These are phyloP conservation scores for Stagonosporopsis chrysanthemi DNA, from an alignment of 2,329 filamentous ascomycete genomes.

Conservation along the genomic window DNA sequence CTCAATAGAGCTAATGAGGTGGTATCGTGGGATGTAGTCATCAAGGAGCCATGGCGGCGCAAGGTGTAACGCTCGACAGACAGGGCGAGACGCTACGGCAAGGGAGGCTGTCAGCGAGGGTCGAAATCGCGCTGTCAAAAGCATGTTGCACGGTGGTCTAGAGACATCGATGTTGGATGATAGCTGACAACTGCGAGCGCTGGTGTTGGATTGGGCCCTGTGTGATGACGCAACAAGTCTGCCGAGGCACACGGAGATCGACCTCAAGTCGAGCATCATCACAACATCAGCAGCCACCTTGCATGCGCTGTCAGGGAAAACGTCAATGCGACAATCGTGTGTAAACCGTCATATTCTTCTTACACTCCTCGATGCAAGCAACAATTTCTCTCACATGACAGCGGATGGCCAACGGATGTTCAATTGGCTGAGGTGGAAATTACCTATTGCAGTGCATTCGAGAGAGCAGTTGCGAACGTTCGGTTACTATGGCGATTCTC, in stretches of 20 bases:
- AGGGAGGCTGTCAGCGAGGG: slow-evolving; percentile 8
- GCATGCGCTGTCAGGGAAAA: neutral
- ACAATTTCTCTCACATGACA: neutral
- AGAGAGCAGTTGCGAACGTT: neutral
- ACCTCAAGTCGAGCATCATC: neutral
- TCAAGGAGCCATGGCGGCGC: slow-evolving; percentile 74
- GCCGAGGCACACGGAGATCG: slow-evolving; percentile 14
- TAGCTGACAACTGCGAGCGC: slow-evolving; percentile 2
- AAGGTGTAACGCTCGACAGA: slow-evolving; percentile 55
- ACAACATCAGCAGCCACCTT: neutral
- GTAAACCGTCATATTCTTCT: neutral
- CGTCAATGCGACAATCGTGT: no score
- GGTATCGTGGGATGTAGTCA: slow-evolving; percentile 76
- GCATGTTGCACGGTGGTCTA: slow-evolving; percentile 20
- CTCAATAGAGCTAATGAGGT: slow-evolving; percentile 71
- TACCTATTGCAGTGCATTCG: neutral
- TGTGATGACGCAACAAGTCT: slow-evolving; percentile 13
- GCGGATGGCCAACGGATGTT: neutral
- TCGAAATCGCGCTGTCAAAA: slow-evolving; percentile 22
- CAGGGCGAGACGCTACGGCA: neutral
- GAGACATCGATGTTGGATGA: slow-evolving; percentile 8
- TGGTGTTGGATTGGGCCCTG: slow-evolving; percentile 10
- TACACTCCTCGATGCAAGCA: neutral
- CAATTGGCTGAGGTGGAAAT: neutral
- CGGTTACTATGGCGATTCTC: neutral